Conservation (phyloP, 1,284 basidiomycete species). For the Cryptococcus depauperatus region DNA sequence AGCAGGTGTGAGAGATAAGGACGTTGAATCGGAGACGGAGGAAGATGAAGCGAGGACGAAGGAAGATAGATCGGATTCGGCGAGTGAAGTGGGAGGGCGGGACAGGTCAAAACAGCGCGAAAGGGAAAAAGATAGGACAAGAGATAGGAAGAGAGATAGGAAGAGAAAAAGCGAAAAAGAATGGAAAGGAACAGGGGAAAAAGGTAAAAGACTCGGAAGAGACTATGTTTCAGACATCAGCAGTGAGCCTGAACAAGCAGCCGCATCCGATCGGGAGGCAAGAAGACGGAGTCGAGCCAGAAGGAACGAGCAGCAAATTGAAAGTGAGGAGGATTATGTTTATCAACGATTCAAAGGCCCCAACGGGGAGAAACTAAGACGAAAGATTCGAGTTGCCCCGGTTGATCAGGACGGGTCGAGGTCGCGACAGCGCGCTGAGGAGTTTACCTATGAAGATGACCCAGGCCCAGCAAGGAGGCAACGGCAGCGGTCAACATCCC, state of each 20-base stretch:
- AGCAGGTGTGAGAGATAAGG: background rate
- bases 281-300: background rate
- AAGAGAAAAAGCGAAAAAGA: background rate
- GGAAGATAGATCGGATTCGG: too few relatives aligned
- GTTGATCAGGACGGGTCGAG: too few relatives aligned
- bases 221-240: background rate
- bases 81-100: background rate
- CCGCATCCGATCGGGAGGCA: too few relatives aligned
- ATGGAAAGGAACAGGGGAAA: background rate
- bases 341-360: too few relatives aligned
- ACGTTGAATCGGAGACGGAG: background rate
- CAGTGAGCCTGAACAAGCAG: background rate
- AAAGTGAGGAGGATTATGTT: too few relatives aligned
- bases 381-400: too few relatives aligned
- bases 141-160: background rate
- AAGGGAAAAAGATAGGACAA: background rate
- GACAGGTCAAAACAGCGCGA: too few relatives aligned
- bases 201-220: background rate
- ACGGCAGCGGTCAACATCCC: too few relatives aligned
- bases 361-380: too few relatives aligned
- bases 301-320: background rate
- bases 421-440: too few relatives aligned
- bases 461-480: too few relatives aligned
- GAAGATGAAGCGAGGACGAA: background rate
- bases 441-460: too few relatives aligned